Evolutionary conservation across 2,329 filamentous ascomycete species (phyloP).

Genomic region (Sarocladium kiliense): DNA sequence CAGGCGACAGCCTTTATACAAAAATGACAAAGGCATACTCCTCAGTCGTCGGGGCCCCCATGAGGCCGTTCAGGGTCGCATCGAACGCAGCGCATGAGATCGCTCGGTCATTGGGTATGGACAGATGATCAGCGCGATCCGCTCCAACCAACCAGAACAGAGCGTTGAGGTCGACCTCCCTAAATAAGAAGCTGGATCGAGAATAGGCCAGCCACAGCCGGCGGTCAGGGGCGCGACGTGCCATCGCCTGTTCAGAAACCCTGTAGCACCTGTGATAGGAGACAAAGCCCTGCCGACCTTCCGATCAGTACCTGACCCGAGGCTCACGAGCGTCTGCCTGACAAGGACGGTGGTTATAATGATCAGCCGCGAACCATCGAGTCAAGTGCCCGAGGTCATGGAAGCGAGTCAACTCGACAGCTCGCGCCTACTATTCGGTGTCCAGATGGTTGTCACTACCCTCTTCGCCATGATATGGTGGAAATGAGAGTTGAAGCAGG

Average conservation of each 20-base stretch:
- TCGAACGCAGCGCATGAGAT: slow-evolving; percentile 2
- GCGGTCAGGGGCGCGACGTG: not conserved
- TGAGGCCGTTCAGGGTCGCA: slow-evolving; percentile 2
- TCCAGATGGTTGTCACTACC: not conserved
- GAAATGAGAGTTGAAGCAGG: no score
- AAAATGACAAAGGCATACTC: not conserved
- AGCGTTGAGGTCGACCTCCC: not conserved
- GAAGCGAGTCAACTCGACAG: not conserved
- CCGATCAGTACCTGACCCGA: no score
- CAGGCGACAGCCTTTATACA: not conserved
- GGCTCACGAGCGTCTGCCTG: no score
- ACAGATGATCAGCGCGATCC: slow-evolving; percentile 3
- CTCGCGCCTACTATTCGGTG: not conserved
- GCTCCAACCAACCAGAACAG: not conserved
- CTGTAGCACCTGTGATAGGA: not conserved
- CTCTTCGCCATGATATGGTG: not conserved
- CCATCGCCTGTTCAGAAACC: not conserved
- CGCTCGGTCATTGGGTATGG: slow-evolving; percentile 6
- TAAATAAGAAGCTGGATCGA: slow-evolving; percentile 1
- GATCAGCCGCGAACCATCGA: not conserved
- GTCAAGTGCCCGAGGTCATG: not conserved
- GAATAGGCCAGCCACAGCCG: slow-evolving; percentile 4
- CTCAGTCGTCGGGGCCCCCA: not conserved
- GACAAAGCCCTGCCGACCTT: not conserved
- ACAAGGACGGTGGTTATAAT: not conserved